Base-by-base conservation (phyloP, 23 red algal species). In the Agarophyton chilense region DNA sequence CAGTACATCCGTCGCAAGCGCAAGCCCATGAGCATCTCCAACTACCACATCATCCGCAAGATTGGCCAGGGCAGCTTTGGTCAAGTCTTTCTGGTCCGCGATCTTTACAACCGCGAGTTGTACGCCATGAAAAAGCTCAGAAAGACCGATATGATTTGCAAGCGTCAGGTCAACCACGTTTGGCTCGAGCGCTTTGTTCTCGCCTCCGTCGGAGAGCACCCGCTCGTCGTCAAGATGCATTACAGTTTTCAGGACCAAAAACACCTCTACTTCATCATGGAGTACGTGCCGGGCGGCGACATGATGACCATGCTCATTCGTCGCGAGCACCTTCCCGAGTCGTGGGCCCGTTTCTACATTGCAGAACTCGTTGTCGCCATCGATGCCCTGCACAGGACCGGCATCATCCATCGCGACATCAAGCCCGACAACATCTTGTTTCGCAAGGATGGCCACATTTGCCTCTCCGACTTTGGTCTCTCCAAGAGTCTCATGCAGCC, bases 351-450 rank as follows among this genome's bases (percentile, higher is more conserved):
- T 17, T 99, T 99, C 44, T 99, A 99, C 41, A 88, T 91, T 46
- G 97, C 97, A 21, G 97, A 99, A 78, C 64, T 99, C 18, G 88
- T 86, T 22, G 82, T 92, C 25, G 97, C 97, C 29, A 94, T 99
- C 66, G 93, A 96, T 61, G 86, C 83, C 29, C 56, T 99, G 54
- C 97, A 99, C 47, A 43, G 85, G 21, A 83, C 90, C 1, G 97
- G 97, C 11, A 89, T 96, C 56, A 99, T 95, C 18, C 97, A 99
- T 82, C 93, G 97, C 25, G 97, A 99, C 51, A 94, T 99, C 84
- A 99, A 99, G 51, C 97, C 97, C 0, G 97, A 99, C 60, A 99
- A 99, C 77, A 90, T 99, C 42, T 64, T 99, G 43, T 93, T 99
- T 70, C 93, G 82, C 18, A 78, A 73, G 47, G 67, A 84, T 16